Evolutionary conservation across 495 filamentous ascomycete genomes (phyloP).

Genomic region (Lasiosphaeriaceae sp.): DNA sequence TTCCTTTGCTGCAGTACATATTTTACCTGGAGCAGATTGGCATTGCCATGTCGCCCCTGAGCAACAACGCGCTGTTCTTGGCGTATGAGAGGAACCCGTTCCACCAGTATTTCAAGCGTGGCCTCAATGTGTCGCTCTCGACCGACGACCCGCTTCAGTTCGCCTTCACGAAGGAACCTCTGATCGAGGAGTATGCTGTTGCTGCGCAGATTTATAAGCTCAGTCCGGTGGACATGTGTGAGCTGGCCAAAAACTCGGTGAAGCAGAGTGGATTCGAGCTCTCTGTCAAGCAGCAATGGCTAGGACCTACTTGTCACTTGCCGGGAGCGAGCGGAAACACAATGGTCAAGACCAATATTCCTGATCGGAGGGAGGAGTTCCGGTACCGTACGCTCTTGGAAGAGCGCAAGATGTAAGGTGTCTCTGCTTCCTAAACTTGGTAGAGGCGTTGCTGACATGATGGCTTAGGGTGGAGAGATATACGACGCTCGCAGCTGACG

Average conservation of each 20-base stretch:
- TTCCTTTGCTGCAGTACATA: constrained; percentile 91
- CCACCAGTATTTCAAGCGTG: constrained; percentile 87
- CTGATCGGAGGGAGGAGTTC: constrained; percentile 85
- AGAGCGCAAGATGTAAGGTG: constrained; percentile 76
- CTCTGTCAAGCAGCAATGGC: constrained; percentile 82
- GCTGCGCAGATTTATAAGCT: constrained; percentile 98
- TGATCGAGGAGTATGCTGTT: constrained; percentile 97
- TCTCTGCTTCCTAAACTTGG: background rate
- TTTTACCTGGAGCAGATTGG: constrained; percentile 98
- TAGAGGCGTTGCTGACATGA: constrained; percentile 5
- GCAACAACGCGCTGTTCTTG: constrained; percentile 95
- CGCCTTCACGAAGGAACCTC: constrained; percentile 94
- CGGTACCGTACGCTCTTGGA: constrained; percentile 77
- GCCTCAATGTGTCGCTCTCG: constrained; percentile 90
- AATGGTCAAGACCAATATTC: constrained; percentile 93
- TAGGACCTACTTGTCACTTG: constrained; percentile 68
- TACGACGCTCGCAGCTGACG: constrained; percentile 13
- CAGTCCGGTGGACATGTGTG: constrained; percentile 96
- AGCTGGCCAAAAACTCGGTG: constrained; percentile 93
- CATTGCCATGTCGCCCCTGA: constrained; percentile 97
- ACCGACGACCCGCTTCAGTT: constrained; percentile 98
- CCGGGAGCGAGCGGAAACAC: constrained; percentile 79
- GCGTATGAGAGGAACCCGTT: constrained; percentile 98
- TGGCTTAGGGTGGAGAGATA: constrained; percentile 29
- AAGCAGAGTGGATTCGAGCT: constrained; percentile 91